Evolutionary conservation across 1,284 basidiomycete species (phyloP), one percentile per base, ranked within the genome.

Genomic region (Microbotryum scabiosae): DNA sequence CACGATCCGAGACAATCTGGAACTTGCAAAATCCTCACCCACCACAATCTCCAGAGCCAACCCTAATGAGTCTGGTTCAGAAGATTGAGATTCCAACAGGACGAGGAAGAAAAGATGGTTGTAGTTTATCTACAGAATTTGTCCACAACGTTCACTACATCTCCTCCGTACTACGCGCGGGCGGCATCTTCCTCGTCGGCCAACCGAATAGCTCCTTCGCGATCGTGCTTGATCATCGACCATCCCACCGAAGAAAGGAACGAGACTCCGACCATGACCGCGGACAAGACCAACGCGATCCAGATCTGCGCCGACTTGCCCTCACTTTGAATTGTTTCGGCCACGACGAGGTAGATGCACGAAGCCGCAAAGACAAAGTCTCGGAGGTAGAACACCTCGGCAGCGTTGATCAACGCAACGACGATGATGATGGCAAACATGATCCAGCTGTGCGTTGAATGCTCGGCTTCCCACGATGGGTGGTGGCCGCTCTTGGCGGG

Each of bases 401-500:
- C 28, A 7, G 44, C 30, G 23, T 47, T 56, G 57, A 68, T 51
- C 23, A 68, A 54, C 32, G 60, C 60, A 16, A 66, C 49, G n/a
- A 53, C 64, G 23, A 58, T 57, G 18, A 68, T 57, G 56, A 68
- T 58, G 25, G 64, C 66, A 32, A 68, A 68, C 8, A 58, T 60
- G 48, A 68, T 68, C 66, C 66, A 68, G n/a, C 52, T 49, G 46
- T 68, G 66, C 48, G 53, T 57, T 18, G 56, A 52, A 41, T 65
- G 66, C 46, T 65, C 61, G 7, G 47, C 44, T 47, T 68, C 66
- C 66, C 63, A 60, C 43, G 48, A 59, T 16, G 62, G 51, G 16
- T 61, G 53, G 28, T 50, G 57, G 20, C 28, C 44, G 26, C 59
- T 47, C 20, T 44, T 44, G 25, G 61, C 53, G 14, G 47, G 44